A percentile compares a stretch with the other conserved stretches of the same genome.
These are phyloP conservation scores for Talaromyces albobiverticillius DNA, from an alignment of 2,329 filamentous ascomycete species.

Conservation along the genomic window DNA sequence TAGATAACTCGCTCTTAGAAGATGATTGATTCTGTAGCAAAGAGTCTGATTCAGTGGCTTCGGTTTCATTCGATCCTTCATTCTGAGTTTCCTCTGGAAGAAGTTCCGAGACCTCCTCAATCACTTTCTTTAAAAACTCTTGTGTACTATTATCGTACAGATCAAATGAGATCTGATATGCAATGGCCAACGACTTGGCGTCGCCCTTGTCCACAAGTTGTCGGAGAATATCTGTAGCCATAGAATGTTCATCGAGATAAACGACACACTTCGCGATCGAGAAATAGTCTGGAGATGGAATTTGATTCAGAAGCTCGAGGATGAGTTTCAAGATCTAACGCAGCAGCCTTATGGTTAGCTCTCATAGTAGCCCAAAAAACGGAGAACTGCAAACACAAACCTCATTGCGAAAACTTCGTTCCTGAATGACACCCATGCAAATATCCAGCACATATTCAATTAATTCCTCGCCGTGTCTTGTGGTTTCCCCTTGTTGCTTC, in stretches of 20 bases:
- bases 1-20: constrained; percentile 48
- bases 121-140: constrained; percentile 77
- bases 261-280: constrained; percentile 97
- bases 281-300: constrained; percentile 92
- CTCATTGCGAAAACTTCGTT: constrained; percentile 76
- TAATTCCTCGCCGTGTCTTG: constrained; percentile 74
- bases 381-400: constrained; percentile 33
- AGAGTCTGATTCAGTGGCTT: constrained; percentile 57
- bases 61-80: constrained; percentile 51
- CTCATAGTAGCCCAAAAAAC: background rate
- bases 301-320: constrained; percentile 90
- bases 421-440: constrained; percentile 97
- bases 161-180: constrained; percentile 97
- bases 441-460: constrained; percentile 96
- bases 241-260: constrained; percentile 85
- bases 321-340: constrained; percentile 79
- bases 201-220: constrained; percentile 79
- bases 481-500: constrained; percentile 59
- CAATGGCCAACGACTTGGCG: constrained; percentile 73
- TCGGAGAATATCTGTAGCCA: constrained; percentile 82
- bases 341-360: constrained; percentile 2
- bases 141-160: constrained; percentile 98
- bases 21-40: constrained; percentile 51
- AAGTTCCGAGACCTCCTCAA: constrained; percentile 64
- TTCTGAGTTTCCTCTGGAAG: constrained; percentile 56